Base-by-base conservation (phyloP, 495 filamentous ascomycete genomes). In the Penicillium taxi region DNA sequence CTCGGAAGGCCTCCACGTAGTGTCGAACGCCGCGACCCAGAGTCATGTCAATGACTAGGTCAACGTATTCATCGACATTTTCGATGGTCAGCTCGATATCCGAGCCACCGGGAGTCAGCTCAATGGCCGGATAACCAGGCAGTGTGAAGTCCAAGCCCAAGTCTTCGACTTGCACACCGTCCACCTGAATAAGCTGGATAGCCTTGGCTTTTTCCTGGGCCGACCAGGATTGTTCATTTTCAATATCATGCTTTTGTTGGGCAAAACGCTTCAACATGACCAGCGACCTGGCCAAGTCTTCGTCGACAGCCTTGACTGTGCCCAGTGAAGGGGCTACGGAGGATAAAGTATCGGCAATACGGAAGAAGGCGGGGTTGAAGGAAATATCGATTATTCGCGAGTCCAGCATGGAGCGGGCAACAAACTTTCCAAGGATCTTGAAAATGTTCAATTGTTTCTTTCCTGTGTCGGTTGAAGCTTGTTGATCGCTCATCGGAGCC, bases 341-440 rank as follows among this genome's bases (percentile, higher is more conserved):
- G 11, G 71, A 74, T 11, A 75, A 70, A 32, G 74, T 80, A 50
- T 90, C 81, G 18, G 85, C 84, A 45, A 94, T 86, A 20, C 91
- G 83, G 81, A 99, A 99, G 67, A 96, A 94, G 2, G 86, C 94
- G 4, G 93, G 84, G 50, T 96, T 99, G 62, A 99, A 93, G 15
- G 86, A 94, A 42, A 99, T 81, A 47, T 99, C 93, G 45, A 96
- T 96, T 52, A 99, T 99, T 17, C 93, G 75, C 0, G 89, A 96
- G 58, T 99, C 93, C 28, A 99, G 77, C 93, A 99, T 96, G 2
- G 91, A 94, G 40, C 93, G 77, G 2, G 93, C 93, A 26, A 96
- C 88, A 60, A 99, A 99, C 53, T 94, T 96, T 44, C 93, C 93
- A 20, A 99, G 81, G 57, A 89, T 81, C 61, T 83, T 94, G 70